These are phyloP conservation scores for Saccharomycopsis selenospora DNA, from an alignment of 805 yeast genomes.

Conservation along the genomic window DNA sequence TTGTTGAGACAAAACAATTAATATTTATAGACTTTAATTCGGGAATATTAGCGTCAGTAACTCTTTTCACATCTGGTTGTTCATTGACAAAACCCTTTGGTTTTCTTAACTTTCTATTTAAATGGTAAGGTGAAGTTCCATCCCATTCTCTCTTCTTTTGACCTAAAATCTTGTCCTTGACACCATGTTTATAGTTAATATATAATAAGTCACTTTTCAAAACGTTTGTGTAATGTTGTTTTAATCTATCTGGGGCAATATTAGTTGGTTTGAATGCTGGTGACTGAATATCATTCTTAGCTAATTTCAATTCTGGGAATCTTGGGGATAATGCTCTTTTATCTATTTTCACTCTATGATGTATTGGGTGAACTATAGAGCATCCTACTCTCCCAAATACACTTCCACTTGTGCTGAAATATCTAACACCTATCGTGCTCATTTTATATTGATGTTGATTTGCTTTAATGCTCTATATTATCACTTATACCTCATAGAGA, in stretches of 20 bases:
- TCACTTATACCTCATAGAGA: no score
- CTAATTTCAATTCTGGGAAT: slow-evolving; percentile 57
- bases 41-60: slow-evolving; percentile 68
- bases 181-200: slow-evolving; percentile 66
- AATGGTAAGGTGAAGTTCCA: slow-evolving; percentile 78
- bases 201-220: slow-evolving; percentile 71
- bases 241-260: slow-evolving; percentile 72
- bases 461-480: no score
- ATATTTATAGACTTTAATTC: slow-evolving; percentile 57
- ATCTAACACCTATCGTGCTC: slow-evolving; percentile 6
- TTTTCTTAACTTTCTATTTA: slow-evolving; percentile 69
- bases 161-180: slow-evolving; percentile 44
- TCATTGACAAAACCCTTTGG: slow-evolving; percentile 73
- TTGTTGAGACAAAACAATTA: slow-evolving; percentile 70
- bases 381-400: slow-evolving; percentile 43
- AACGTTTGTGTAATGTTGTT: slow-evolving; percentile 68
- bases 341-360: slow-evolving; percentile 72
- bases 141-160: slow-evolving; percentile 78
- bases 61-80: slow-evolving; percentile 64
- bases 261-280: slow-evolving; percentile 69
- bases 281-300: slow-evolving; percentile 70
- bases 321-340: slow-evolving; percentile 71
- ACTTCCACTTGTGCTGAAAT: slow-evolving; percentile 28
- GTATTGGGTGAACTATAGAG: slow-evolving; percentile 84
- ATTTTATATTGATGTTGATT: no score